phyloP scores from a whole-genome alignment of 2,329 filamentous ascomycete genomes.

The Scedosporium dehoogii region DNA sequence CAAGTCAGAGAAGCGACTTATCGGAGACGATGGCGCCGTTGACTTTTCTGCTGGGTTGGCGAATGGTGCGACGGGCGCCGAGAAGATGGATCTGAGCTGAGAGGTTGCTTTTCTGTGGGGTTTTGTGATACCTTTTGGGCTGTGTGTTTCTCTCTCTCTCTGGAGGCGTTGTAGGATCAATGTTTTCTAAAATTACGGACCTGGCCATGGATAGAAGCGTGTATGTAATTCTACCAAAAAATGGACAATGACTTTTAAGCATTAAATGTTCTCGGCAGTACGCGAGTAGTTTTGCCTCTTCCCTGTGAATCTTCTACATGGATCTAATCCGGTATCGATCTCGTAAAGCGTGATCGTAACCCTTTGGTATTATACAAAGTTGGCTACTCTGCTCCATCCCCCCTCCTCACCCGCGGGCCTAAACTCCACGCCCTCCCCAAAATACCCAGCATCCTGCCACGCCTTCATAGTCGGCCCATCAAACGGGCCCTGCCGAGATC shows the following conservation, averaged over 20 bases:
- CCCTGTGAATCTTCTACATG: not conserved
- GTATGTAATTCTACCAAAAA: not conserved
- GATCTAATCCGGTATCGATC: not conserved
- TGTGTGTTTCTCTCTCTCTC: not conserved
- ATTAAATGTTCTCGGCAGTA: not conserved
- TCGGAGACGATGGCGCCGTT: constrained; percentile 75
- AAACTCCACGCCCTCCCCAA: constrained; percentile 81
- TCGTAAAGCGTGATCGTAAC: not conserved
- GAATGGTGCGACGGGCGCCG: constrained; percentile 9
- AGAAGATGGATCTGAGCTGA: constrained; percentile 37
- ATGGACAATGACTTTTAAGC: not conserved
- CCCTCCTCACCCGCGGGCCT: constrained; percentile 44
- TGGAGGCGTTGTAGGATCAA: constrained; percentile 5
- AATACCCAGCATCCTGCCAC: constrained; percentile 89
- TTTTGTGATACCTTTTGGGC: constrained; percentile 5
- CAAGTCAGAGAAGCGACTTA: constrained; percentile 86
- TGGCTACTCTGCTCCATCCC: constrained; percentile 40
- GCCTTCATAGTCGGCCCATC: constrained; percentile 77
- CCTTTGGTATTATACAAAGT: constrained; percentile 34
- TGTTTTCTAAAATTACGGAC: constrained; percentile 10
- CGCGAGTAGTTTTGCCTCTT: not conserved
- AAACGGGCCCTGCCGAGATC: constrained; percentile 74
- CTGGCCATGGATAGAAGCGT: constrained; percentile 5
- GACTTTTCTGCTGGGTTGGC: constrained; percentile 44
- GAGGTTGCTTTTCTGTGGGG: constrained; percentile 3